Percentiles rank a stretch among this genome's conserved stretches.
These are phyloP conservation scores for Protostelium mycophagum DNA, from an alignment of 78 protist species.

Conservation along the genomic window DNA sequence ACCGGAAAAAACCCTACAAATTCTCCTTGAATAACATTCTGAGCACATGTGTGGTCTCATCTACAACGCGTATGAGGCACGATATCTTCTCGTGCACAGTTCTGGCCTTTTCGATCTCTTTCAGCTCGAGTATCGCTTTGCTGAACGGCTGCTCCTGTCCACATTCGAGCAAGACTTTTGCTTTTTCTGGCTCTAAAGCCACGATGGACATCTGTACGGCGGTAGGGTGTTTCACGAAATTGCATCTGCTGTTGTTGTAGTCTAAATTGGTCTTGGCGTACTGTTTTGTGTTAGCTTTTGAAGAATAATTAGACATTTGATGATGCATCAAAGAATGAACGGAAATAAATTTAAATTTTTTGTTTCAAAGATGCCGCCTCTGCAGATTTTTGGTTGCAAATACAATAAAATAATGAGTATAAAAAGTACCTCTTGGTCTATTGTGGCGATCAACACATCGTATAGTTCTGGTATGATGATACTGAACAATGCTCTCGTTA, in stretches of 20 bases:
- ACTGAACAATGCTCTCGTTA: background rate
- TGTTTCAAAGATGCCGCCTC: too few species aligned
- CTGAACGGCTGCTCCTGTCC: background rate
- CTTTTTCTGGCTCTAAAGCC: background rate
- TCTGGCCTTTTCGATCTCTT: background rate
- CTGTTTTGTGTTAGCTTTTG: too few species aligned
- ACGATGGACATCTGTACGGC: background rate
- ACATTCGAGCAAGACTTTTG: background rate
- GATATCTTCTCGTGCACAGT: background rate
- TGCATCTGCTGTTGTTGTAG: background rate
- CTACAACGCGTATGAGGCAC: background rate
- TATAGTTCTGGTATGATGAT: background rate
- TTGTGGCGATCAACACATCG: background rate
- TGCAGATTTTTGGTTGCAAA: too few species aligned
- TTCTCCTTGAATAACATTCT: background rate
- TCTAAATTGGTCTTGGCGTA: background rate
- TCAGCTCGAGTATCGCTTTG: background rate
- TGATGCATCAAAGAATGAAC: too few species aligned
- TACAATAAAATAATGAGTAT: too few species aligned
- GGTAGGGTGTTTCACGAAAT: background rate
- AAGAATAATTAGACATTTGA: too few species aligned
- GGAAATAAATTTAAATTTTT: too few species aligned
- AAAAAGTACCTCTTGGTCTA: background rate
- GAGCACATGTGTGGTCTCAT: background rate
- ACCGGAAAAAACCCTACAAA: background rate